A percentile compares a stretch with the other conserved stretches of the same genome.
These are phyloP conservation scores for Teunomyces panamensis DNA, from an alignment of 805 yeast genomes.

Conservation along the genomic window DNA sequence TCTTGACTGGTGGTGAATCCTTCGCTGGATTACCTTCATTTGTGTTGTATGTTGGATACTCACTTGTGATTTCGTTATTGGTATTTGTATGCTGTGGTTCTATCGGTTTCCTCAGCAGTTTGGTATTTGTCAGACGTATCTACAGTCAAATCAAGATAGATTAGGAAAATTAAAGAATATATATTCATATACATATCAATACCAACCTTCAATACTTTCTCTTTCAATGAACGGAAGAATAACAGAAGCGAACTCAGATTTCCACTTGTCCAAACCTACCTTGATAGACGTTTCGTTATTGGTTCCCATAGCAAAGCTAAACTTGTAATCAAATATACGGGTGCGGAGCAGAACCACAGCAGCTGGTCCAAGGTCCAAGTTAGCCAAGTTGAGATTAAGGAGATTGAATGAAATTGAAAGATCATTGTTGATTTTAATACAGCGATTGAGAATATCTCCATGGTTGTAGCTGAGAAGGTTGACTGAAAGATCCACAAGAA, in stretches of 20 bases:
- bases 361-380: slow-evolving; percentile 23
- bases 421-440: slow-evolving; percentile 35
- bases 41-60: slow-evolving; percentile 80
- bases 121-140: slow-evolving; percentile 73
- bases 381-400: slow-evolving; percentile 23
- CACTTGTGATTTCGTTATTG: slow-evolving; percentile 63
- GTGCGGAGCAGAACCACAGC: slow-evolving; percentile 19
- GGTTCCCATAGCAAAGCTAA: slow-evolving; percentile 21
- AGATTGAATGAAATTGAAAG: slow-evolving; percentile 33
- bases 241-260: slow-evolving; percentile 9
- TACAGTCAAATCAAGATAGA: slow-evolving; percentile 88
- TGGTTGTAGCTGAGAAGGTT: slow-evolving; percentile 15
- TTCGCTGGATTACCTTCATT: slow-evolving; percentile 74
- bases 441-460: slow-evolving; percentile 26
- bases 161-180: slow-evolving; percentile 13
- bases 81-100: slow-evolving; percentile 85
- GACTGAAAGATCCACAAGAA: slow-evolving; percentile 31
- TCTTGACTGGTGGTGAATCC: slow-evolving; percentile 60
- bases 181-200: slow-evolving; percentile 5
- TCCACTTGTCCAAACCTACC: slow-evolving; percentile 13
- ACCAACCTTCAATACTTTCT: slow-evolving; percentile 39
- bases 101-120: slow-evolving; percentile 74
- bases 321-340: slow-evolving; percentile 23
- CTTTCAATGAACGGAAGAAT: slow-evolving; percentile 26
- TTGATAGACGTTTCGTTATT: background rate